phyloP scores from a whole-genome alignment of 495 filamentous ascomycete species.

The Lentithecium fluviatile region DNA sequence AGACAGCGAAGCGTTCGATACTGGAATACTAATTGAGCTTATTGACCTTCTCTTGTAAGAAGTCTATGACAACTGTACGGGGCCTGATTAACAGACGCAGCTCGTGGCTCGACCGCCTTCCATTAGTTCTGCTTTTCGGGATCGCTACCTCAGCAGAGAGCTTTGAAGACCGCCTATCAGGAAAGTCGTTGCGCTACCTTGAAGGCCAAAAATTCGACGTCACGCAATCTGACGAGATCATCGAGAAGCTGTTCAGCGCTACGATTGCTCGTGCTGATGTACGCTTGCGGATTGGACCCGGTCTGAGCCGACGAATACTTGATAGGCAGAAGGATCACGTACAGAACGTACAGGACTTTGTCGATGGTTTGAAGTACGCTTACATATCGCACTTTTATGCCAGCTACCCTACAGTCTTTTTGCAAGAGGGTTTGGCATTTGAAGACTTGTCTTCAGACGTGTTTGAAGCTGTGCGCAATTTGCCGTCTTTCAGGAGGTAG shows the following conservation, averaged over 20 bases:
- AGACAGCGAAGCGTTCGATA: constrained; percentile 92
- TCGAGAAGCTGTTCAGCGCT: constrained; percentile 75
- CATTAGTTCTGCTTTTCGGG: constrained; percentile 81
- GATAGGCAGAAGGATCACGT: constrained; percentile 80
- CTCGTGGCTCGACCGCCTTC: constrained; percentile 86
- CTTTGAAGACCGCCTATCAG: constrained; percentile 81
- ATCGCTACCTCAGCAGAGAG: constrained; percentile 88
- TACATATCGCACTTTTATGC: constrained; percentile 97
- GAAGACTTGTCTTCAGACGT: constrained; percentile 56
- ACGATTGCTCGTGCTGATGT: constrained; percentile 57
- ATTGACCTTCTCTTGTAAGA: constrained; percentile 73
- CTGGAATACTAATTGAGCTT: constrained; percentile 71
- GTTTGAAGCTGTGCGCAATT: constrained; percentile 70
- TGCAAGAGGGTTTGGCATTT: constrained; percentile 37
- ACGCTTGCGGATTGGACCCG: constrained; percentile 67
- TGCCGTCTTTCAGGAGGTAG: constrained; percentile 75
- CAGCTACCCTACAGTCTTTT: constrained; percentile 76
- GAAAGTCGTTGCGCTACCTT: constrained; percentile 66
- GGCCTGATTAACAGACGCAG: constrained; percentile 44
- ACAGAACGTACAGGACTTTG: constrained; percentile 80
- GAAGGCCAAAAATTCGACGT: constrained; percentile 82
- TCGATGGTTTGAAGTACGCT: constrained; percentile 80
- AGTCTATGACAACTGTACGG: neutral
- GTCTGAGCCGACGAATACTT: constrained; percentile 60
- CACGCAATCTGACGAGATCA: constrained; percentile 67